Conservation (phyloP, 75 land plant species). For the Cupressus sempervirens region DNA sequence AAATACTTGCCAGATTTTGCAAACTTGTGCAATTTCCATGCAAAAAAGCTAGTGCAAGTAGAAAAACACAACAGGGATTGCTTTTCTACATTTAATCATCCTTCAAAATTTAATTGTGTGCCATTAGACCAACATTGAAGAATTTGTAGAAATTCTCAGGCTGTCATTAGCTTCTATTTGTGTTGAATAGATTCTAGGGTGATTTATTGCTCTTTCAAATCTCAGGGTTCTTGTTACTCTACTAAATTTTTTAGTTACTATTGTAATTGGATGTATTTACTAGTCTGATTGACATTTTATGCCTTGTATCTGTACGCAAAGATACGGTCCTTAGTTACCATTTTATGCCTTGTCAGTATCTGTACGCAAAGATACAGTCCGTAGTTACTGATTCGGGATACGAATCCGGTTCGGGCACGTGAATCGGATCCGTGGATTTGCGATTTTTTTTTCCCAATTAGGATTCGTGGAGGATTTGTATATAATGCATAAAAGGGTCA, state of each 20-base stretch:
- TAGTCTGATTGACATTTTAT: not conserved
- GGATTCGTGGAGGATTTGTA: too few species aligned
- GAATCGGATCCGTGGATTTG: too few species aligned
- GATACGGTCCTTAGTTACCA: too few species aligned
- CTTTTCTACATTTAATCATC: not conserved
- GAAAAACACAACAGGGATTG: not conserved
- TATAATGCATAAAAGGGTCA: too few species aligned
- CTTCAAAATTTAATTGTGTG: not conserved
- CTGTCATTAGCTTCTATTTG: not conserved
- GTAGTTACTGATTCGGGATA: too few species aligned
- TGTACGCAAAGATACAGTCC: too few species aligned
- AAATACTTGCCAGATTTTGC: too few species aligned
- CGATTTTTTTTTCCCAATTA: too few species aligned
- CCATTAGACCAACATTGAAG: not conserved
- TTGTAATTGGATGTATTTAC: not conserved
- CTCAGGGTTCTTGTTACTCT: not conserved
- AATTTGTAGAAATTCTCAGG: not conserved
- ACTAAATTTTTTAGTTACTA: not conserved
- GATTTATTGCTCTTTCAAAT: not conserved
- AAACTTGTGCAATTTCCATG: not conserved
- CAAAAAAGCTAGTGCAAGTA: not conserved
- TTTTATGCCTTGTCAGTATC: too few species aligned
- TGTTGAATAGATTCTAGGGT: not conserved
- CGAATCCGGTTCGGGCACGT: too few species aligned
- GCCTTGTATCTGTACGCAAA: too few species aligned